These are phyloP conservation scores for maize (Zea mays) DNA, from an alignment of 176 grass and related monocot species.

Conservation along the genomic window DNA sequence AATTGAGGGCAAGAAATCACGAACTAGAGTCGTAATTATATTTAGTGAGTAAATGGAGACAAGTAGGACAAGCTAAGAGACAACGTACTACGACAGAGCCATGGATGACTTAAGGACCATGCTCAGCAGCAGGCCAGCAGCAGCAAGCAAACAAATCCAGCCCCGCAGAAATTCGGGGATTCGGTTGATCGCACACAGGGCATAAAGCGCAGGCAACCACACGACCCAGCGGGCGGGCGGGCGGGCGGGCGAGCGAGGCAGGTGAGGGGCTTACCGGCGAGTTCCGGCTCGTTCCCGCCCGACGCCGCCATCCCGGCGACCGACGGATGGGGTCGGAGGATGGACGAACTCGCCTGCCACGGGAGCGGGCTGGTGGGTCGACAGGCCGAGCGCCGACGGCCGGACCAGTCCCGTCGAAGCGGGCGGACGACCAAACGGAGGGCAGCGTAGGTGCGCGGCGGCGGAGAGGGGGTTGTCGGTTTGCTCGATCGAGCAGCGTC, in stretches of 20 bases:
- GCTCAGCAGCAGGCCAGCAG: too few species aligned
- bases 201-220: not conserved
- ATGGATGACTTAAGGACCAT: not conserved
- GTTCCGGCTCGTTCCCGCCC: not conserved
- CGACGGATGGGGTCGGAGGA: not conserved
- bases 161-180: not conserved
- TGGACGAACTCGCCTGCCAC: not conserved
- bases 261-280: conserved; percentile 10
- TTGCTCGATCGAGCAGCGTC: not conserved
- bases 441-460: not conserved
- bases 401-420: not conserved
- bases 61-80: conserved; percentile 4
- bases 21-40: not conserved
- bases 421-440: too few species aligned
- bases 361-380: not conserved
- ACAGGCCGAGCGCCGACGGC: not conserved
- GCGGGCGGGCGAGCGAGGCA: not conserved
- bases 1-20: not conserved
- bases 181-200: not conserved
- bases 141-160: not conserved
- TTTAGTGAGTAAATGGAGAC: not conserved
- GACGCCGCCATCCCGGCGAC: conserved; percentile 5
- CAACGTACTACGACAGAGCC: not conserved
- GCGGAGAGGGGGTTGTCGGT: not conserved
- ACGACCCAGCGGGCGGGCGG: too few species aligned